Conservation (phyloP, 495 filamentous ascomycete species). For the Articulospora tetracladia region DNA sequence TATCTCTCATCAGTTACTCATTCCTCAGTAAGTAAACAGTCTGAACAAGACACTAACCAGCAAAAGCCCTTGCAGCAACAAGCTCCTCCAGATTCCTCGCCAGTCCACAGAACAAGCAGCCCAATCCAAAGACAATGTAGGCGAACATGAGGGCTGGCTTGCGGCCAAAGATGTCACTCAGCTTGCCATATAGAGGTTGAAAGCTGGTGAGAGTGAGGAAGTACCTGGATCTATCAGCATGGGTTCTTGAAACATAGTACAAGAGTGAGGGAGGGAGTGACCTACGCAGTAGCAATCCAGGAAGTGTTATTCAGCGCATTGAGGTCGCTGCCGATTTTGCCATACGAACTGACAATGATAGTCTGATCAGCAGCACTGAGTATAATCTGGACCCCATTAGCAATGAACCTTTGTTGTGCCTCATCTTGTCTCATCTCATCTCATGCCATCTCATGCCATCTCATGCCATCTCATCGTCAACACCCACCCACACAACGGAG, state of each 20-base stretch:
- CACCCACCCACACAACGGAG: no score
- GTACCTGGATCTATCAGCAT: constrained; percentile 33
- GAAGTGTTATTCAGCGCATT: constrained; percentile 73
- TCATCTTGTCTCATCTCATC: no score
- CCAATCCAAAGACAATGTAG: constrained; percentile 71
- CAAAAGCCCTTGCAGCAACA: constrained; percentile 59
- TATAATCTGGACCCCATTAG: constrained; percentile 48
- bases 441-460: no score
- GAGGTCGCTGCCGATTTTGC: constrained; percentile 75
- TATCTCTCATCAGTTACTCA: constrained; percentile 18
- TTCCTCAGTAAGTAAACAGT: no score
- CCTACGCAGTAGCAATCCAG: constrained; percentile 77
- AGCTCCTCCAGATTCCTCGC: constrained; percentile 65
- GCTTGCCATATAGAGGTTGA: constrained; percentile 74
- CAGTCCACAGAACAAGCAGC: constrained; percentile 69
- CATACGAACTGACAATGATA: constrained; percentile 75
- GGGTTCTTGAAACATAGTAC: not conserved
- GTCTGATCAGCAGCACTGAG: constrained; percentile 77
- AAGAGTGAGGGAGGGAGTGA: not conserved
- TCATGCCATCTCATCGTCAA: not conserved
- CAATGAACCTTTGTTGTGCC: not conserved
- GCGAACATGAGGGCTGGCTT: constrained; percentile 70
- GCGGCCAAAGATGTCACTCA: constrained; percentile 81
- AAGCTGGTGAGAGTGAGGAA: constrained; percentile 77
- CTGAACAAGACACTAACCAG: constrained; percentile 11